These are phyloP conservation scores for Lodderomyces elongisporus DNA, from an alignment of 1,139 yeast species.

Conservation along the genomic window DNA sequence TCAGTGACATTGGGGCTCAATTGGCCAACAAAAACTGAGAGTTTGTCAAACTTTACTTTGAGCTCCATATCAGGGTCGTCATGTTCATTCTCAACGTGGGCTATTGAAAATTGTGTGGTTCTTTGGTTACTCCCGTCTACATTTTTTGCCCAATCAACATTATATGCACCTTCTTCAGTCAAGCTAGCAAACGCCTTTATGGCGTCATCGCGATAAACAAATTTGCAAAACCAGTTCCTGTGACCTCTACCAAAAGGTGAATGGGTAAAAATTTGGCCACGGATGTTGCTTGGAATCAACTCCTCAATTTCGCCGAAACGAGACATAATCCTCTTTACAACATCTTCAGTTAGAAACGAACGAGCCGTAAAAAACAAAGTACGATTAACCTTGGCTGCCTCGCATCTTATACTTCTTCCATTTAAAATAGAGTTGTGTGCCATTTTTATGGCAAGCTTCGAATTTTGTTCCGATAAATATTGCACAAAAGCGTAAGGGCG, in stretches of 20 bases:
- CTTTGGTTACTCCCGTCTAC: slow-evolving; percentile 34
- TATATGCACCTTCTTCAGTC: slow-evolving; percentile 47
- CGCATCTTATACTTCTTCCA: slow-evolving; percentile 79
- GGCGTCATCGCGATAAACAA: slow-evolving; percentile 85
- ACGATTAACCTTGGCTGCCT: slow-evolving; percentile 85
- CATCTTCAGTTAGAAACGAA: slow-evolving; percentile 18
- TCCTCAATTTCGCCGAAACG: slow-evolving; percentile 74
- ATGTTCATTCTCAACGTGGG: slow-evolving; percentile 5
- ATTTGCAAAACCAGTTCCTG: slow-evolving; percentile 73
- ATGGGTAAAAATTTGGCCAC: slow-evolving; percentile 24
- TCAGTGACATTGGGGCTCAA: slow-evolving; percentile 51
- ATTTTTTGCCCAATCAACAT: slow-evolving; percentile 84
- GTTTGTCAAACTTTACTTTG: slow-evolving; percentile 49
- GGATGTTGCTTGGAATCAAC: slow-evolving; percentile 45
- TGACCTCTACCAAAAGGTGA: slow-evolving; percentile 12
- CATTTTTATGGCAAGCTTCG: slow-evolving; percentile 57
- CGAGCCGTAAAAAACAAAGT: slow-evolving; percentile 57
- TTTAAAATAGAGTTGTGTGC: slow-evolving; percentile 69
- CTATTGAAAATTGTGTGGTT: slow-evolving; percentile 2
- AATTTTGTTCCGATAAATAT: slow-evolving; percentile 66
- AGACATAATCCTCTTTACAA: slow-evolving; percentile 36
- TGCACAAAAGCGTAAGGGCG: slow-evolving; percentile 96
- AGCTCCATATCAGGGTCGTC: slow-evolving; percentile 6
- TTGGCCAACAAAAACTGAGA: slow-evolving; percentile 75
- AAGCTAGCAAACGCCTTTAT: slow-evolving; percentile 76